These are phyloP conservation scores for Boletus tomentosulus DNA, from an alignment of 768 basidiomycete genomes.

Conservation along the genomic window DNA sequence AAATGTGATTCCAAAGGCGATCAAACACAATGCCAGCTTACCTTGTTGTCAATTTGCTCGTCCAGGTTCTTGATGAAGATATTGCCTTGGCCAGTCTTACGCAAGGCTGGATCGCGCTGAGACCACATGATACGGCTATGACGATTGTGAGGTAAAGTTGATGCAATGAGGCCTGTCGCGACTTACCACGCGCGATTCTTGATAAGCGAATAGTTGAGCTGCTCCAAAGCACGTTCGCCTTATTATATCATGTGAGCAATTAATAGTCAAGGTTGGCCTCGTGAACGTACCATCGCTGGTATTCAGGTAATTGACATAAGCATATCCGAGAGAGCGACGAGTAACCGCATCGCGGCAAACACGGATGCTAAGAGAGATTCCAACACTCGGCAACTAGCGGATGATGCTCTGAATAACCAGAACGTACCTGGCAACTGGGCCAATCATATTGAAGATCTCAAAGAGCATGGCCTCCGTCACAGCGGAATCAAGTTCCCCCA, in stretches of 20 bases:
- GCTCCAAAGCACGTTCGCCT: conserved; percentile 98
- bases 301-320: conserved; percentile 99
- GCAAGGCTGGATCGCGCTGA: conserved; percentile 97
- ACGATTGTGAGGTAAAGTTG: neutral
- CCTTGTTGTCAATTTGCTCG: conserved; percentile 97
- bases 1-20: neutral
- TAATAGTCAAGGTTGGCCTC: neutral
- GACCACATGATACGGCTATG: conserved; percentile 99
- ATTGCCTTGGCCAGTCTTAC: conserved; percentile 99
- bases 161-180: neutral
- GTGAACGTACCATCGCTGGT: conserved; percentile 73
- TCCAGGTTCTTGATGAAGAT: conserved; percentile 99
- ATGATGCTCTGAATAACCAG: neutral
- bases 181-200: conserved; percentile 93
- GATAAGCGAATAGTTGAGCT: conserved; percentile 98
- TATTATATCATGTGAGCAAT: conserved; percentile 7
- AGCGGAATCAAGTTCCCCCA: conserved; percentile 96
- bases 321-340: conserved; percentile 98
- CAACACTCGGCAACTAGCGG: neutral
- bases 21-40: conserved; percentile 15
- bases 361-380: conserved; percentile 66
- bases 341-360: conserved; percentile 99
- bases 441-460: conserved; percentile 99
- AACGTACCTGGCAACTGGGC: conserved; percentile 90
- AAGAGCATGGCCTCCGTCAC: conserved; percentile 99